Base-by-base conservation (phyloP, 2,329 filamentous ascomycete species). In the Xylaria sp. region DNA sequence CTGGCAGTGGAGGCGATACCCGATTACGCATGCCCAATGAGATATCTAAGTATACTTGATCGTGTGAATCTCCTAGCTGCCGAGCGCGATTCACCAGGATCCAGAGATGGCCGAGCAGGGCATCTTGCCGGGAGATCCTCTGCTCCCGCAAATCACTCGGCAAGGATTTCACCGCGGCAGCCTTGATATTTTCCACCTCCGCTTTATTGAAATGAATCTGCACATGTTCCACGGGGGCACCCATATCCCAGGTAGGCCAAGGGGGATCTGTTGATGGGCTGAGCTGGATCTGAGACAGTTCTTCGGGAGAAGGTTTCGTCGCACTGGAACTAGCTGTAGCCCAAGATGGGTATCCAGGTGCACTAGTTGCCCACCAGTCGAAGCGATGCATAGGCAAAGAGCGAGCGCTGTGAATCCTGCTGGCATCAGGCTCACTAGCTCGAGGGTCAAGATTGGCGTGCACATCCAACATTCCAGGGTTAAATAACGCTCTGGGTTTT, bases 21-120 rank as follows among this genome's bases (percentile, higher is more conserved):
- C 79, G 75, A 1, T 67, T 37, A 8, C 81, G 76, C 0, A 77
- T 65, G 3, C 79, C 80, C 3, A 82, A 72, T 0, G 78, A 76
- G 13, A 80, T 62, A 62, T 82, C 60, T 5, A 81, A 60, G 58
- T 77, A 78, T 4, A 80, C 76, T 1, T 66, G 62, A 1, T 74
- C 73, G 2, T 69, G 57, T 4, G 54, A 41, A 2, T 68, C 46
- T 3, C 67, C 58, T 1, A 71, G 68, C 4, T 66, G 63, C 1
- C 80, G 75, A 0, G 81, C 78, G 6, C 75, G 76, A 57, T 76
- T 80, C 57, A 84, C 77, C 0, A 74, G 67, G 1, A 73, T 72
- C 79, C 79, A 83, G 15, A 83, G 60, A 58, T 83, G 79, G 0
- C 80, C 80, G 4, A 83, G 67, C 1, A 81, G 64, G 0, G 79